Evolutionary conservation across 2,329 filamentous ascomycete genomes (phyloP).

Genomic region (Esteya vermicola): DNA sequence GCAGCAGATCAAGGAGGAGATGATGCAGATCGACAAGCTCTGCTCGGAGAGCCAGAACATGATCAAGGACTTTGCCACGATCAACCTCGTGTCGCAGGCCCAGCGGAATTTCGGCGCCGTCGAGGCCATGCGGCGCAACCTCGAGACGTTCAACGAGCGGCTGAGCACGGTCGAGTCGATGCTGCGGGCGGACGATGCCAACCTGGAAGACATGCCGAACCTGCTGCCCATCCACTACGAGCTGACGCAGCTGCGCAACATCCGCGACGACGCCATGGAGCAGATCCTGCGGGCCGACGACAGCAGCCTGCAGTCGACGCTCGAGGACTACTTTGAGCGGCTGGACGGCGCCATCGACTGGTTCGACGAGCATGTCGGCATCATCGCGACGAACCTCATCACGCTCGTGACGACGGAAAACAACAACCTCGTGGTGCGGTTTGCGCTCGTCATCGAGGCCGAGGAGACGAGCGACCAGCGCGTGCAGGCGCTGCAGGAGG

Average conservation of each 20-base stretch:
- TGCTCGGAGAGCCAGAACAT: constrained; percentile 96
- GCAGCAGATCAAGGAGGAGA: constrained; percentile 89
- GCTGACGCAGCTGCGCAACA: constrained; percentile 80
- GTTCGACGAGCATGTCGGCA: constrained; percentile 91
- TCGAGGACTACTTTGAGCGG: constrained; percentile 79
- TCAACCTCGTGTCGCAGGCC: constrained; percentile 83
- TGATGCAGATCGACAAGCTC: constrained; percentile 95
- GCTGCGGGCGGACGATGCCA: constrained; percentile 69
- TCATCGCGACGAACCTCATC: constrained; percentile 81
- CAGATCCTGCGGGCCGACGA: constrained; percentile 75
- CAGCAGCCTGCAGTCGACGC: constrained; percentile 58
- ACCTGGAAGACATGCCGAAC: constrained; percentile 84
- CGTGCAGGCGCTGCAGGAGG: constrained; percentile 81
- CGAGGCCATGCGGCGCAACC: constrained; percentile 79
- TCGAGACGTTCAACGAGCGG: constrained; percentile 74
- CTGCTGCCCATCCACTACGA: constrained; percentile 82
- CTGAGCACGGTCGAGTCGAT: constrained; percentile 63
- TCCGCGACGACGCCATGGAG: constrained; percentile 90
- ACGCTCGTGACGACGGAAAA: constrained; percentile 76
- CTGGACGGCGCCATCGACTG: constrained; percentile 80
- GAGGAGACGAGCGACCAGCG: constrained; percentile 95
- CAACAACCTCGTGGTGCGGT: constrained; percentile 73
- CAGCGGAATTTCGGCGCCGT: constrained; percentile 94
- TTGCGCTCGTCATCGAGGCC: constrained; percentile 84
- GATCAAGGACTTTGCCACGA: constrained; percentile 90